Evolutionary conservation across 2,329 filamentous ascomycete genomes (phyloP), one percentile per base, ranked within the genome.

Genomic region (Trichothecium sympodiale): DNA sequence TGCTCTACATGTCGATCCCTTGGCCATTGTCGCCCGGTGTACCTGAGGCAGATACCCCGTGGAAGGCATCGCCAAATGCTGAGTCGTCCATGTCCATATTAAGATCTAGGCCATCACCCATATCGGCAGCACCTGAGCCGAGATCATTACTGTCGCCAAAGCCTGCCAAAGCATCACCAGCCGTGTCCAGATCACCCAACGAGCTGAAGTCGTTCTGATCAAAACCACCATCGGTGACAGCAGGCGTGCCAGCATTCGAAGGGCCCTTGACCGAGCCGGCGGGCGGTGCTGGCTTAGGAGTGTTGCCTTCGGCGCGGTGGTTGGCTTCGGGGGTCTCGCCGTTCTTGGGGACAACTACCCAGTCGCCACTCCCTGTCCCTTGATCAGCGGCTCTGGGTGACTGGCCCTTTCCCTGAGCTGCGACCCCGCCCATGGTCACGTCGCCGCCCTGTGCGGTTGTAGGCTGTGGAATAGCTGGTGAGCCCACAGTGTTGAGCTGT

Each of bases 21-120:
- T 12, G 20, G 28, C 33, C 33, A n/a, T 20, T 35, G 17, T 55
- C 52, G 17, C 48, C 54, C 3, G 59, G 58, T 18, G 60, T 64
- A 35, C 48, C 55, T 8, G 52, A 52, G 29, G 51, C 47, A 15
- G 16, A 29, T 10, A 77, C 70, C 4, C 71, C 74, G 47, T 87
- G 82, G 57, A 89, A 85, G 1, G 84, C 84, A 47, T 91, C 83
- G 3, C 83, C 84, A 60, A 91, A 91, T 2, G 83, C 84, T 26
- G 80, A 85, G 49, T 87, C 81, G 32, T 85, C 81, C 64, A 86
- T 71, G 43, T 80, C 80, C 61, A 79, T 71, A 46, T 71, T 67
- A 35, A 79, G 55, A 51, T 72, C 69, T n/a, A 73, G 55, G 8
- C 70, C 74, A 29, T 74, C 71, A 16, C 64, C 71, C 4, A 73